Conservation (phyloP, 1,284 basidiomycete genomes). For the Ustilago cynodontis region DNA sequence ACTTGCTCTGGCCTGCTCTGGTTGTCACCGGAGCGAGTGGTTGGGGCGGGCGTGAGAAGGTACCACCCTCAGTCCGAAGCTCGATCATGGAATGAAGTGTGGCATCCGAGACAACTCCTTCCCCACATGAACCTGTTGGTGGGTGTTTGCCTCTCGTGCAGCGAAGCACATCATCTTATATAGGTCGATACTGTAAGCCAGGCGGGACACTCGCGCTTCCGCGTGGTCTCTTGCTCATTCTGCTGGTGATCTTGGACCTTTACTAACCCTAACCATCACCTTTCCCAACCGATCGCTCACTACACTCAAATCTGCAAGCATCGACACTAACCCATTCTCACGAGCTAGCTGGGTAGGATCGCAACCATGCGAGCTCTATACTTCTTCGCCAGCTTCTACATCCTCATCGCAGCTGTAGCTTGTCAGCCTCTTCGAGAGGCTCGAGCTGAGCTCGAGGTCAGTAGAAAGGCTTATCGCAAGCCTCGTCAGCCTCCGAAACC, state of each 20-base stretch:
- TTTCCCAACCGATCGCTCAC: not conserved
- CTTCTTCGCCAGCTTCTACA: constrained; percentile 16
- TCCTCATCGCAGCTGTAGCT: constrained; percentile 25
- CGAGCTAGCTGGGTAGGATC: not conserved
- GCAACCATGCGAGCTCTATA: constrained; percentile 16
- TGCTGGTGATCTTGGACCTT: not conserved
- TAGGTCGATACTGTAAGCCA: not conserved
- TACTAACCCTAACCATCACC: not conserved
- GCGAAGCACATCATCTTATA: not conserved
- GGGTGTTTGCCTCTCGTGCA: not conserved
- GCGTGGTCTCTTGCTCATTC: not conserved
- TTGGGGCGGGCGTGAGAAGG: not conserved
- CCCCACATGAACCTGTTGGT: not conserved
- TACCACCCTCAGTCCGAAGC: not conserved
- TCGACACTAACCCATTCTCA: not conserved
- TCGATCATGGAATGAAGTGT: not conserved
- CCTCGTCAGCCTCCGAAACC: not conserved
- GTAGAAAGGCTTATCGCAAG: constrained; percentile 17
- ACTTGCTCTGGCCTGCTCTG: not conserved
- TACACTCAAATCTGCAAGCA: not conserved
- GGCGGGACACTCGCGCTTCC: not conserved
- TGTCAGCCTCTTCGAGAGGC: constrained; percentile 42
- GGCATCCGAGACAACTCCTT: not conserved
- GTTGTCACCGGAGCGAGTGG: not conserved
- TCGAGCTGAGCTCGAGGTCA: constrained; percentile 18